Conservation (phyloP, 495 filamentous ascomycete species). For the Talaromyces adpressus region DNA sequence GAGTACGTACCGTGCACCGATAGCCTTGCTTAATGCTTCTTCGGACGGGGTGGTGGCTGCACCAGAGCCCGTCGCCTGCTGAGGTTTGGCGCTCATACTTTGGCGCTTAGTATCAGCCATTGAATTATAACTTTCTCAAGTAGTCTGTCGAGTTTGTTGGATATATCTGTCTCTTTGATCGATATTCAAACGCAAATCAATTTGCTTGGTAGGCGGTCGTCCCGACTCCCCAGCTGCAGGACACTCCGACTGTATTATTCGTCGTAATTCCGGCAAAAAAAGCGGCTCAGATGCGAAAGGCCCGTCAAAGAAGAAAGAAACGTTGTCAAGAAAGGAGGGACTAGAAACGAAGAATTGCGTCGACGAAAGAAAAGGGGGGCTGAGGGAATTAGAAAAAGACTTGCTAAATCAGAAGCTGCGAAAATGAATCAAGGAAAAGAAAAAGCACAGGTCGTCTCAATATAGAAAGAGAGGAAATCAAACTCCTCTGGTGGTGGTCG, state of each 20-base stretch:
- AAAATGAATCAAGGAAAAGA: not conserved
- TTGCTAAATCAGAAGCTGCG: not conserved
- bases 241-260: not conserved
- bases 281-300: not conserved
- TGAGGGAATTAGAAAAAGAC: not conserved
- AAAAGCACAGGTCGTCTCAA: not conserved
- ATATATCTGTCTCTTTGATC: not conserved
- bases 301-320: not conserved
- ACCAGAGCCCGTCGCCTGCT: conserved; percentile 19
- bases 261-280: not conserved
- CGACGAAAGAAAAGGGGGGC: not conserved
- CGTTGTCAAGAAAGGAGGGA: not conserved
- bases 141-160: no score
- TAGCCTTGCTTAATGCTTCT: conserved; percentile 39
- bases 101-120: conserved; percentile 45
- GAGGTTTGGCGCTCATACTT: conserved; percentile 31
- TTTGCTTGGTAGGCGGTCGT: not conserved
- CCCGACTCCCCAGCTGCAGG: not conserved
- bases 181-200: not conserved
- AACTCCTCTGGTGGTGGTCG: not conserved
- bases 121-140: not conserved
- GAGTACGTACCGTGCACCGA: conserved; percentile 43
- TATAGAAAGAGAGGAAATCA: not conserved
- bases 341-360: conserved; percentile 2
- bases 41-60: conserved; percentile 38